A percentile compares a stretch with the other conserved stretches of the same genome.
Evolutionary conservation across 305 asterid species (phyloP).

Genomic region (Stenogyne calaminthoides): DNA sequence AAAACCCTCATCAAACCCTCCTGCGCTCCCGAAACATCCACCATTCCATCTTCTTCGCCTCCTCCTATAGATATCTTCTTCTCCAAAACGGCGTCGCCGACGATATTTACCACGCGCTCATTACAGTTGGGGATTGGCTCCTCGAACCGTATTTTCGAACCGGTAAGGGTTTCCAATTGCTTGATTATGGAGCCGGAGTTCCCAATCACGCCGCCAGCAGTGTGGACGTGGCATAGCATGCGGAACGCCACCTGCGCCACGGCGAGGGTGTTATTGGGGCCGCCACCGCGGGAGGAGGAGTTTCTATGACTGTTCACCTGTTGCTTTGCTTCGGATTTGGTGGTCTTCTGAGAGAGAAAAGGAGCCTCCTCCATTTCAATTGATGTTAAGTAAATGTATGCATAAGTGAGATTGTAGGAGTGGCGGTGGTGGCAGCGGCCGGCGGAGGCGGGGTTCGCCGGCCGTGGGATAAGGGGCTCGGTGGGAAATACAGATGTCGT

Average conservation of each 20-base stretch:
- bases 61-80: conserved; percentile 32
- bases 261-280: conserved; percentile 9
- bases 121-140: conserved; percentile 43
- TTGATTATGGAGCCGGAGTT: conserved; percentile 45
- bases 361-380: conserved; percentile 28
- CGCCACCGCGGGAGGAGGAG: conserved; percentile 12
- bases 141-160: conserved; percentile 45
- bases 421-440: not conserved
- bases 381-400: not conserved
- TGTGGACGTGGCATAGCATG: conserved; percentile 49
- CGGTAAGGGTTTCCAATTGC: conserved; percentile 47
- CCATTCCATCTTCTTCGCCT: conserved; percentile 24
- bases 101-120: conserved; percentile 58
- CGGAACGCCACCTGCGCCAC: conserved; percentile 46
- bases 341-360: conserved; percentile 24
- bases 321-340: conserved; percentile 21
- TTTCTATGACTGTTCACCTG: conserved; percentile 22
- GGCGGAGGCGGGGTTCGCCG: conserved; percentile 1
- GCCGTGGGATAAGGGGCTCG: conserved; percentile 9
- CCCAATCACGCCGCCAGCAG: conserved; percentile 59
- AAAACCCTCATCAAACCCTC: conserved; percentile 59
- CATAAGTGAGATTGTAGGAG: not conserved
- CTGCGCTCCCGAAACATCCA: conserved; percentile 52
- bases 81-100: conserved; percentile 45
- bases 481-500: conserved; percentile 22